phyloP scores from a whole-genome alignment of 371 early-diverging fungal species.

The Mortierella sp. region DNA sequence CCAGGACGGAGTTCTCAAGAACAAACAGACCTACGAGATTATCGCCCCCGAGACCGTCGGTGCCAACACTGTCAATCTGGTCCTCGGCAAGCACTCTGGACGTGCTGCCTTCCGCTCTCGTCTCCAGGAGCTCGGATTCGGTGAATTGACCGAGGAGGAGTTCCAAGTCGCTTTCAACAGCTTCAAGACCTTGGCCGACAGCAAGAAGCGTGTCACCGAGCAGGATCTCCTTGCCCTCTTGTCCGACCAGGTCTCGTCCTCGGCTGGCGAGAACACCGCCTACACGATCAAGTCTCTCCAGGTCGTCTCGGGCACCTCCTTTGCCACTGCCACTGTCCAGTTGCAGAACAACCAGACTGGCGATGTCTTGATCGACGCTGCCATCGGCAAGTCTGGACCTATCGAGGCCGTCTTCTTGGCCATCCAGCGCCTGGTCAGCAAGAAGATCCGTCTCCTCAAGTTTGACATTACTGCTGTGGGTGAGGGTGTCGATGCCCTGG shows the following conservation, averaged over 20 bases:
- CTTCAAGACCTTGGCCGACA: constrained; percentile 93
- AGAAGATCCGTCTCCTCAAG: constrained; percentile 72
- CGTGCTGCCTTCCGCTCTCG: constrained; percentile 92
- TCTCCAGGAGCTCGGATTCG: constrained; percentile 85
- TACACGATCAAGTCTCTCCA: constrained; percentile 78
- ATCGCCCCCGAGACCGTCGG: constrained; percentile 94
- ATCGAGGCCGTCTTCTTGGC: constrained; percentile 88
- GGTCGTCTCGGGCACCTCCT: constrained; percentile 79
- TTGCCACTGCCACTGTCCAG: constrained; percentile 85
- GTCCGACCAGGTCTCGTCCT: constrained; percentile 72
- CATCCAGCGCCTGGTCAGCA: constrained; percentile 83
- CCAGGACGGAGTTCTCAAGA: constrained; percentile 97
- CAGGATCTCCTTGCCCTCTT: constrained; percentile 89
- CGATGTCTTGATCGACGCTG: constrained; percentile 75
- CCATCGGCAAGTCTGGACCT: constrained; percentile 84
- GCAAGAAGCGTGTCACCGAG: constrained; percentile 93
- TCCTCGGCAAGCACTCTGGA: constrained; percentile 97
- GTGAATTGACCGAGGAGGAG: constrained; percentile 69
- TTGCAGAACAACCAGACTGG: constrained; percentile 62
- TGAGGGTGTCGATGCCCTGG: constrained; percentile 88
- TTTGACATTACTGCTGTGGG: constrained; percentile 91
- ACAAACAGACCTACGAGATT: constrained; percentile 95
- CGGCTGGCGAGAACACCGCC: constrained; percentile 47
- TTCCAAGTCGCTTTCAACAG: constrained; percentile 85
- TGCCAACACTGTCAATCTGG: constrained; percentile 84